phyloP scores from a whole-genome alignment of 2,329 filamentous ascomycete genomes.

The Podosphaera xanthii region DNA sequence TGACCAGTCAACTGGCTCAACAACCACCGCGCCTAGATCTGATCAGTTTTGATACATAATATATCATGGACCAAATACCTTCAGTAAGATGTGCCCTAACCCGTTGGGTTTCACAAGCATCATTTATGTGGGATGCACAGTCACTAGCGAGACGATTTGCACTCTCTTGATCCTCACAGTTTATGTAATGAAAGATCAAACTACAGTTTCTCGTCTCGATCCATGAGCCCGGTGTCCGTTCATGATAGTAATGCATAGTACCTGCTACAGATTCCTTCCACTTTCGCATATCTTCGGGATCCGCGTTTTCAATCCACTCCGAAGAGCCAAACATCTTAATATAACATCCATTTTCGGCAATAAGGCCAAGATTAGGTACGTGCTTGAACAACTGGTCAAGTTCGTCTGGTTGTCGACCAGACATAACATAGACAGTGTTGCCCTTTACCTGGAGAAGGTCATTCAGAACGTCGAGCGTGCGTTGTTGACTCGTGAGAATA shows the following conservation, averaged over 20 bases:
- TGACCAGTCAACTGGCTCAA: slow-evolving; percentile 69
- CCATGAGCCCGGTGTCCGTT: slow-evolving; percentile 69
- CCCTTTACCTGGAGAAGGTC: slow-evolving; percentile 58
- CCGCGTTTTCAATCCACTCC: slow-evolving; percentile 58
- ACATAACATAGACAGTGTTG: slow-evolving; percentile 89
- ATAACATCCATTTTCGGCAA: slow-evolving; percentile 90
- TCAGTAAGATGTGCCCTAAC: slow-evolving; percentile 69
- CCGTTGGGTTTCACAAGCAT: slow-evolving; percentile 62
- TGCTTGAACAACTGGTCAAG: slow-evolving; percentile 68
- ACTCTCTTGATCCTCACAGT: slow-evolving; percentile 51
- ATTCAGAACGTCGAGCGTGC: slow-evolving; percentile 61
- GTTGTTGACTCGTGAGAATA: slow-evolving; percentile 61
- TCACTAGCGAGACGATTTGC: slow-evolving; percentile 67
- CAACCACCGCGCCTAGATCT: slow-evolving; percentile 41
- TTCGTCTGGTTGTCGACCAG: slow-evolving; percentile 65
- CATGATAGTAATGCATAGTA: slow-evolving; percentile 74
- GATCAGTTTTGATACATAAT: slow-evolving; percentile 1
- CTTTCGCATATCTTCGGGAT: slow-evolving; percentile 40
- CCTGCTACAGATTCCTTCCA: slow-evolving; percentile 72
- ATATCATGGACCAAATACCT: slow-evolving; percentile 14
- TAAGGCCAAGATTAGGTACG: slow-evolving; percentile 64
- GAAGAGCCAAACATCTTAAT: slow-evolving; percentile 45
- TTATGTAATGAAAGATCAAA: slow-evolving; percentile 74
- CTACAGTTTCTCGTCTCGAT: slow-evolving; percentile 86
- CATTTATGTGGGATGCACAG: slow-evolving; percentile 86